Conservation (phyloP, 73 alveolate species). For the Symbiodinium natans region DNA sequence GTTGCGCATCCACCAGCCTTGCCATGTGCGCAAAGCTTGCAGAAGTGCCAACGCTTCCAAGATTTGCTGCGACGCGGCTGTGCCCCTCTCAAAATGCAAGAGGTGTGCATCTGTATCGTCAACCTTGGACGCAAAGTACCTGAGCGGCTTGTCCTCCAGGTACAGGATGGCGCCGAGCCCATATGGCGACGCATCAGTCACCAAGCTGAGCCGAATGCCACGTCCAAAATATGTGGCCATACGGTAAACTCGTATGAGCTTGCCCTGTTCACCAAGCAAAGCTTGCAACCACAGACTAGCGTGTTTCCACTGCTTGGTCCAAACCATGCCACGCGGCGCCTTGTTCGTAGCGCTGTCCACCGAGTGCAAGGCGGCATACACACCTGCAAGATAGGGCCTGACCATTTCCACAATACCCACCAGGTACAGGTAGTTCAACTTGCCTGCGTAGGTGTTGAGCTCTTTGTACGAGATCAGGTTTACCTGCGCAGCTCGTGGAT, state of each 20-base stretch:
- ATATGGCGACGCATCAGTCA: conserved; percentile 39
- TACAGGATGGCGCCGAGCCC: not conserved
- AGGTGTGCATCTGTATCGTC: not conserved
- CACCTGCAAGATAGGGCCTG: conserved; percentile 27
- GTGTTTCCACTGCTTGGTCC: conserved; percentile 52
- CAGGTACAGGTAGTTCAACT: conserved; percentile 12
- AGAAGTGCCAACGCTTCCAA: conserved; percentile 13
- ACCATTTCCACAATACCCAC: conserved; percentile 38
- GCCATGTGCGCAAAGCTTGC: not conserved
- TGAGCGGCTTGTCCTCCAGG: not conserved
- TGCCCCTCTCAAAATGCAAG: not conserved
- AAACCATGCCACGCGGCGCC: not conserved
- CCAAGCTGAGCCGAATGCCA: not conserved
- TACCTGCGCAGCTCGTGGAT: not conserved
- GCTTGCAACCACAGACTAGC: conserved; percentile 22
- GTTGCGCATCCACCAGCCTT: not conserved
- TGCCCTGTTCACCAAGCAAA: not conserved
- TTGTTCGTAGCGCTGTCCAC: not conserved
- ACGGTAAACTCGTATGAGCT: not conserved
- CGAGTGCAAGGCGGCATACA: conserved; percentile 14
- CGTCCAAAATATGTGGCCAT: not conserved
- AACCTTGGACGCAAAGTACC: not conserved
- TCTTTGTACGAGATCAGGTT: conserved; percentile 1
- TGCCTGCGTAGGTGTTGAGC: conserved; percentile 14
- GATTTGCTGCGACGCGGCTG: not conserved